These are phyloP conservation scores for Neofusicoccum cordaticola DNA, from an alignment of 2,329 filamentous ascomycete species.

Conservation along the genomic window DNA sequence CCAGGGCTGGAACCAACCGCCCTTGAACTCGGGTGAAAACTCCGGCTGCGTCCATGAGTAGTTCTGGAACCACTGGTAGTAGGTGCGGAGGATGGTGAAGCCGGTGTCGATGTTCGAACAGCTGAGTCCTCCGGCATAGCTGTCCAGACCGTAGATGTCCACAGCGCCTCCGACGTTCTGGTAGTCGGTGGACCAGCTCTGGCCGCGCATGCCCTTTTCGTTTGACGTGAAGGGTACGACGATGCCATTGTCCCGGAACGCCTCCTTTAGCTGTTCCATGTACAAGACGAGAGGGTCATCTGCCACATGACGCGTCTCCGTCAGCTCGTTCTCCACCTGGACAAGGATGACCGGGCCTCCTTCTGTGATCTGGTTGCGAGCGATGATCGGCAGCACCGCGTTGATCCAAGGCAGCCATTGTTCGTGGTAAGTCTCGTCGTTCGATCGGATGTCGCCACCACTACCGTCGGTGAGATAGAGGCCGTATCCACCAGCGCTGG, in stretches of 20 bases:
- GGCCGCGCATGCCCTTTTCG: slow-evolving; percentile 57
- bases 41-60: slow-evolving; percentile 46
- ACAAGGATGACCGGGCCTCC: slow-evolving; percentile 54
- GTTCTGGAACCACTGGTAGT: slow-evolving; percentile 48
- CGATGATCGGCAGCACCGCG: slow-evolving; percentile 50
- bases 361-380: slow-evolving; percentile 55
- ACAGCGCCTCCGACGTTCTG: slow-evolving; percentile 55
- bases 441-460: slow-evolving; percentile 53
- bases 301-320: slow-evolving; percentile 33
- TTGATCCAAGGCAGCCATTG: slow-evolving; percentile 56
- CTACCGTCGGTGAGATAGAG: slow-evolving; percentile 62
- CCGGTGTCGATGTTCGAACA: slow-evolving; percentile 55
- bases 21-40: slow-evolving; percentile 60
- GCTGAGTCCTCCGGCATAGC: slow-evolving; percentile 57
- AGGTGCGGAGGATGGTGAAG: slow-evolving; percentile 51
- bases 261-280: slow-evolving; percentile 57
- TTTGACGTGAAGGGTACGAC: slow-evolving; percentile 58
- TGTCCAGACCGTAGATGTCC: slow-evolving; percentile 53
- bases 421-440: slow-evolving; percentile 52
- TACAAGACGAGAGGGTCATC: slow-evolving; percentile 53
- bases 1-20: slow-evolving; percentile 61
- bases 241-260: slow-evolving; percentile 56
- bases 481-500: slow-evolving; percentile 61
- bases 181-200: slow-evolving; percentile 61
- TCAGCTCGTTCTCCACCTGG: slow-evolving; percentile 58